Evolutionary conservation across 2,329 filamentous ascomycete species (phyloP).

Genomic region (Trichoderma brevicompactum): DNA sequence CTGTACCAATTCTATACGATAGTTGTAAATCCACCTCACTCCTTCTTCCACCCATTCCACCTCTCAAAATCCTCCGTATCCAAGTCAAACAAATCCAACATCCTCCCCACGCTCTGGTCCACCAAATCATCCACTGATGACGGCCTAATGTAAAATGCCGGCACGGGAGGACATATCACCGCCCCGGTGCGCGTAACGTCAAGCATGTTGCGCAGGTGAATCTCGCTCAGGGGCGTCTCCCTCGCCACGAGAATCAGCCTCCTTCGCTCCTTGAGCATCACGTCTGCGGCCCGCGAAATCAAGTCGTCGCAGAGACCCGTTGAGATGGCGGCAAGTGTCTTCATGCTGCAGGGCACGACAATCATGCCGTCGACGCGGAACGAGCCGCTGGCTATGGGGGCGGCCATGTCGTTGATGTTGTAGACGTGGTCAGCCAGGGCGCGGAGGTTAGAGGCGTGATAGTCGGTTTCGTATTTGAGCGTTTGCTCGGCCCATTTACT

Average conservation of each 20-base stretch:
- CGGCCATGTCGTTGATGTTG: conserved; percentile 31
- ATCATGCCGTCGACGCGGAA: conserved; percentile 49
- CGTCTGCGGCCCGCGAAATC: conserved; percentile 52
- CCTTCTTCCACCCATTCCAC: conserved; percentile 40
- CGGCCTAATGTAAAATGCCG: conserved; percentile 50
- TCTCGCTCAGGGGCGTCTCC: conserved; percentile 53
- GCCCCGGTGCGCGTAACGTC: conserved; percentile 45
- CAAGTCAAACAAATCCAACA: conserved; percentile 51
- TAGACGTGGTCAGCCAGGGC: conserved; percentile 32
- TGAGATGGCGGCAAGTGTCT: conserved; percentile 51
- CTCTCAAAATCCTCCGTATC: conserved; percentile 47
- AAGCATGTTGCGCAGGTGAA: conserved; percentile 54
- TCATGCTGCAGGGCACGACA: conserved; percentile 54
- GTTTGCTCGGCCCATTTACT: conserved; percentile 33
- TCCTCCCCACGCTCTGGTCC: conserved; percentile 51
- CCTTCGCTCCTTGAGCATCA: conserved; percentile 51
- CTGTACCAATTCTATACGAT: too few species aligned
- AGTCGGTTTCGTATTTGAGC: conserved; percentile 33
- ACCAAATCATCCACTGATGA: conserved; percentile 47
- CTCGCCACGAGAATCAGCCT: conserved; percentile 47
- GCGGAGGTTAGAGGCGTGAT: conserved; percentile 28
- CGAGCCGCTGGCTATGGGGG: conserved; percentile 33
- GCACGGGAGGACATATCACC: conserved; percentile 51
- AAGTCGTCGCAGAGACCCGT: conserved; percentile 51
- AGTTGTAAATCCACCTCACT: neutral